Evolutionary conservation across 768 basidiomycete species (phyloP).

Genomic region (Epithele typhae): DNA sequence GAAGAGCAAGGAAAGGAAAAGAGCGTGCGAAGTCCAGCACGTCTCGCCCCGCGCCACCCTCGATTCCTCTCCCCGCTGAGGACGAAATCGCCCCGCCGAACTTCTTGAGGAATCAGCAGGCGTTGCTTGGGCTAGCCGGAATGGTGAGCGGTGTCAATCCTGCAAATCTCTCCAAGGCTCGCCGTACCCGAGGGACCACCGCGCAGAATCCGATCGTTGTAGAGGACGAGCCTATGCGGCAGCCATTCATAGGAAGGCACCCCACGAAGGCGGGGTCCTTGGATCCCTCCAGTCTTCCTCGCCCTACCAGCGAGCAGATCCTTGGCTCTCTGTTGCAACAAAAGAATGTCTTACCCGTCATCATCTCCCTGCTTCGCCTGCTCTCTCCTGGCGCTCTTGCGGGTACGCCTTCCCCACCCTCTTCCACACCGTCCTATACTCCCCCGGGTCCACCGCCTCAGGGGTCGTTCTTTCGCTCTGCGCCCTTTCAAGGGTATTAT

Average conservation of each 20-base stretch:
- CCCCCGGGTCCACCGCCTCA: constrained; percentile 1
- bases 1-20: constrained; percentile 28
- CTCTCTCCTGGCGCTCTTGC: constrained; percentile 35
- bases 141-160: constrained; percentile 64
- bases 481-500: too few relatives aligned
- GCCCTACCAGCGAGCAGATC: constrained; percentile 55
- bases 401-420: constrained; percentile 1
- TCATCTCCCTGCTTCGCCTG: constrained; percentile 58
- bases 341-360: constrained; percentile 61
- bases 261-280: constrained; percentile 26
- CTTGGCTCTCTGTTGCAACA: constrained; percentile 55
- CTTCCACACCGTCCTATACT: background rate
- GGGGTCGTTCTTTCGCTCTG: background rate
- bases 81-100: constrained; percentile 58
- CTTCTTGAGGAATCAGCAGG: constrained; percentile 70
- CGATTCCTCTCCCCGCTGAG: constrained; percentile 61
- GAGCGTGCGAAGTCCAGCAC: constrained; percentile 32
- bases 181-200: constrained; percentile 46
- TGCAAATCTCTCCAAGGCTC: constrained; percentile 37
- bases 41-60: constrained; percentile 45
- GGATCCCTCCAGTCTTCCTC: constrained; percentile 40
- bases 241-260: constrained; percentile 24
- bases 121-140: constrained; percentile 69
- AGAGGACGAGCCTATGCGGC: constrained; percentile 44
- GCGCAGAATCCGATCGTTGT: constrained; percentile 66